phyloP scores from a whole-genome alignment of 116 monocot species.

The Dioscorea cayenensis region DNA sequence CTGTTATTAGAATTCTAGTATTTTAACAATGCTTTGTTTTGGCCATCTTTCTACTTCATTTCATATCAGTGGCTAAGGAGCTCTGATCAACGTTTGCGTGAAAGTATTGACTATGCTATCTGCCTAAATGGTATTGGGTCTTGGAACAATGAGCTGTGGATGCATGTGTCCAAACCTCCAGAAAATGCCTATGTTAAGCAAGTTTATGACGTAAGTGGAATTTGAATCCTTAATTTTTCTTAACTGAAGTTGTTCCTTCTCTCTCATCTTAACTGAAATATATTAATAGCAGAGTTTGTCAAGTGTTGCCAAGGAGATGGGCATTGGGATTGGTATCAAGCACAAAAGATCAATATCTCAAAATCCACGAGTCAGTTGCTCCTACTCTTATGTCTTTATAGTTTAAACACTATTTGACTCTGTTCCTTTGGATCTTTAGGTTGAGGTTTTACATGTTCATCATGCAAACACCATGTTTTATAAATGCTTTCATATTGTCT shows the following conservation, averaged over 20 bases:
- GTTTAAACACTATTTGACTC: neutral
- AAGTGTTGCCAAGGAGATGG: conserved; percentile 72
- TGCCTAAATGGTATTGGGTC: conserved; percentile 96
- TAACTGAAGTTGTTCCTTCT: neutral
- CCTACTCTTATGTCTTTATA: neutral
- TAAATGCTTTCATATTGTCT: neutral
- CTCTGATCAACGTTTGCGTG: conserved; percentile 94
- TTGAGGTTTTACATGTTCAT: neutral
- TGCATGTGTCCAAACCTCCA: conserved; percentile 96
- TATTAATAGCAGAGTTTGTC: conserved; percentile 64
- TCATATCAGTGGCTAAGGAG: conserved; percentile 85
- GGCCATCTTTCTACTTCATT: neutral
- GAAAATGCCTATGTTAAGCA: conserved; percentile 94
- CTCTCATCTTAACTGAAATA: conserved; percentile 1
- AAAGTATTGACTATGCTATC: conserved; percentile 98
- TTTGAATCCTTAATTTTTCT: neutral
- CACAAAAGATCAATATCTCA: conserved; percentile 99
- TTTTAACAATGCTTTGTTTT: neutral
- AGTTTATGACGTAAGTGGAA: conserved; percentile 61
- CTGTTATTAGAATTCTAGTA: neutral
- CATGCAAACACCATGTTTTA: neutral
- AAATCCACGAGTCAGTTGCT: conserved; percentile 69
- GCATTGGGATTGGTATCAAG: conserved; percentile 71
- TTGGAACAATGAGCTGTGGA: conserved; percentile 77
- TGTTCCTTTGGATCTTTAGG: neutral